phyloP scores from a whole-genome alignment of 2,329 filamentous ascomycete genomes.

The Penicillium corylophilum region DNA sequence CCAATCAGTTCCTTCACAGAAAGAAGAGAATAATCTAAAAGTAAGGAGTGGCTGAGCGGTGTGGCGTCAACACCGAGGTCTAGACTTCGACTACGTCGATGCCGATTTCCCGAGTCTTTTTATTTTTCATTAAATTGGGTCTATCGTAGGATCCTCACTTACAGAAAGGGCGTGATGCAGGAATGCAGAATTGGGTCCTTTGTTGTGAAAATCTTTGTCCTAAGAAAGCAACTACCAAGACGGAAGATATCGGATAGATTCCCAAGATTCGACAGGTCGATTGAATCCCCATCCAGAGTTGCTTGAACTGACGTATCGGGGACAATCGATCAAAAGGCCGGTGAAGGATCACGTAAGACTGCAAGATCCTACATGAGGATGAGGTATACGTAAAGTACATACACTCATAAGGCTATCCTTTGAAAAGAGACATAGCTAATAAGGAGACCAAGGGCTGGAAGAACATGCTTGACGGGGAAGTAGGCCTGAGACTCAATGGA shows the following conservation, averaged over 20 bases:
- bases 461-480: neutral
- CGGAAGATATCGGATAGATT: neutral
- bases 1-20: no score
- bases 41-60: constrained; percentile 23
- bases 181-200: constrained; percentile 2
- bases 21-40: no score
- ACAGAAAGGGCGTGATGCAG: constrained; percentile 2
- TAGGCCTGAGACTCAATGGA: neutral
- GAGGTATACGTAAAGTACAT: neutral
- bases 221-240: neutral
- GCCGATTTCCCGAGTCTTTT: neutral
- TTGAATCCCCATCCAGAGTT: constrained; percentile 1
- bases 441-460: neutral
- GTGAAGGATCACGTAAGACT: constrained; percentile 2
- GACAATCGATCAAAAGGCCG: neutral
- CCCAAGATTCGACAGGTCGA: constrained; percentile 17
- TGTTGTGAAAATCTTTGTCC: constrained; percentile 5
- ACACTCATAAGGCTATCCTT: neutral
- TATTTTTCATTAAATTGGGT: neutral
- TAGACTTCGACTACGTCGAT: neutral
- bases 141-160: constrained; percentile 8
- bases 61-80: constrained; percentile 19
- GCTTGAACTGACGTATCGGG: neutral
- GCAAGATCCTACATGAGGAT: neutral
- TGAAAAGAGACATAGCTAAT: no score